Evolutionary conservation across 441 rosid genomes (phyloP), one percentile per base, ranked within the genome.

Genomic region (Syzygium malaccense): DNA sequence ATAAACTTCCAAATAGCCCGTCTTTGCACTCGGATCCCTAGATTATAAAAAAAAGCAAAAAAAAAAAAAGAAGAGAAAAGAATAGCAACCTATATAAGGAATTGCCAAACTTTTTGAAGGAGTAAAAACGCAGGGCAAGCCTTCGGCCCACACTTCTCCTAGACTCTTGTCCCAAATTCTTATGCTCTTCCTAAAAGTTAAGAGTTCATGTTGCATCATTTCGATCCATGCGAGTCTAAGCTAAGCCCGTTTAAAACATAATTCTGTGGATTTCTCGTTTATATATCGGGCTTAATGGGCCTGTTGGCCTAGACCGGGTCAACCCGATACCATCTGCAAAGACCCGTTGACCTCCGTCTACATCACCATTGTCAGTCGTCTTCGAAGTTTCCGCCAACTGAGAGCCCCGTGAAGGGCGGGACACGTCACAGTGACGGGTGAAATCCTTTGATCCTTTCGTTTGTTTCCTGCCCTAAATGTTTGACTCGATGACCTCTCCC

Each of bases 351-450:
- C 79, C 33, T 3, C 3, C 3, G 26, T 9, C 79, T 7, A 62
- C 68, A 4, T 68, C 48, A 0, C 48, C 80, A 19, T 13, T 3
- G 49, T 68, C 80, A 68, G 20, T 68, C 80, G 3, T 14, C 80
- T 19, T 13, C 48, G 49, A 19, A 12, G 15, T 20, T 33, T 0
- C 20, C 80, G 80, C 49, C 48, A 10, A 0, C 26, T 12, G 8
- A 0, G 0, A 19, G 48, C 48, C 1, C 5, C 5, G 0, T 19
- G 79, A 10, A 68, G 66, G 45, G 45, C 1, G 45, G 45, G 7
- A 41, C 45, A 41, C 6, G 45, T 41, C 45, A 45, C 48, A 0
- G 48, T 45, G 48, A 45, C 48, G 48, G 48, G 58, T 7, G 11
- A 55, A 12, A 11, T 9, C 10, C 58, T 8, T 19, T 3, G 58